phyloP scores from a whole-genome alignment of 1,139 yeast species.

The Blastobotrys arbuscula region DNA sequence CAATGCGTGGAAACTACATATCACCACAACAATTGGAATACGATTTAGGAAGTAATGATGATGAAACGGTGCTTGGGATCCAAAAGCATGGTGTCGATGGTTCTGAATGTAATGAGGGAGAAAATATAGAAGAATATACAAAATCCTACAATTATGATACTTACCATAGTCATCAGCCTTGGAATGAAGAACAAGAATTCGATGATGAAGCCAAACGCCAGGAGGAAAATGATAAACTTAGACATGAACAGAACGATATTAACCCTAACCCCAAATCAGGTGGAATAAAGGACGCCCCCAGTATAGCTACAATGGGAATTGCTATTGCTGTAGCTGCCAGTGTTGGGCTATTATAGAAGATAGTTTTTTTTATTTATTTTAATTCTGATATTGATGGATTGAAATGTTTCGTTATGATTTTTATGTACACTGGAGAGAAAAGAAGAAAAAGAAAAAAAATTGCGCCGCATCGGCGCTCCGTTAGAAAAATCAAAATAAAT shows the following conservation, averaged over 20 bases:
- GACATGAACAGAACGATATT: not conserved
- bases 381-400: too few relatives aligned
- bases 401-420: too few relatives aligned
- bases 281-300: not conserved
- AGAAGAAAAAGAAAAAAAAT: too few relatives aligned
- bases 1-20: not conserved
- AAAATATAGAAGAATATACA: too few relatives aligned
- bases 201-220: not conserved
- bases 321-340: slow-evolving; percentile 12
- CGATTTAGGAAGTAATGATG: not conserved
- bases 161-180: too few relatives aligned
- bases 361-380: too few relatives aligned
- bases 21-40: not conserved
- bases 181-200: not conserved
- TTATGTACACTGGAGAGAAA: too few relatives aligned
- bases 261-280: not conserved
- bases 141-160: not conserved
- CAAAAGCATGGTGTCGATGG: not conserved
- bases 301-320: slow-evolving; percentile 12
- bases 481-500: too few relatives aligned
- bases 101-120: not conserved
- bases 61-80: not conserved
- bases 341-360: slow-evolving; percentile 2
- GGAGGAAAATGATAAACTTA: not conserved
- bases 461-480: not conserved